These are phyloP conservation scores for Amaranthus hypochondriacus DNA, from an alignment of 148 eudicot genomes.

Conservation along the genomic window DNA sequence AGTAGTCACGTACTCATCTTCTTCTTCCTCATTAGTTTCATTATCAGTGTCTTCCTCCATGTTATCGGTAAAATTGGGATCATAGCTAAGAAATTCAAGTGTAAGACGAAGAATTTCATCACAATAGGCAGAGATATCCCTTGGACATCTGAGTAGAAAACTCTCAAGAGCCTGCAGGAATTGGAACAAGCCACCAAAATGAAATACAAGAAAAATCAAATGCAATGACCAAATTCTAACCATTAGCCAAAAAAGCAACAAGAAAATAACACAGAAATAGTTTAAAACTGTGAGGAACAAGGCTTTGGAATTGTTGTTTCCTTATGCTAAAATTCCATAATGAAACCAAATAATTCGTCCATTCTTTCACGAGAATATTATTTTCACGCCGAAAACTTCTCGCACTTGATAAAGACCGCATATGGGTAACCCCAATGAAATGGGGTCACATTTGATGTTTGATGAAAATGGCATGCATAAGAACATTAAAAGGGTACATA, in stretches of 20 bases:
- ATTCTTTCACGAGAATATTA: too few species aligned
- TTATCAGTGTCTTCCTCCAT: slow-evolving; percentile 97
- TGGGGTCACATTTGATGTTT: too few species aligned
- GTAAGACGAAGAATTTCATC: slow-evolving; percentile 74
- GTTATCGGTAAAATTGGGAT: slow-evolving; percentile 95
- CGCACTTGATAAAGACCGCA: too few species aligned
- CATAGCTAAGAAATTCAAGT: slow-evolving; percentile 88
- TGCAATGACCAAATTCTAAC: not conserved
- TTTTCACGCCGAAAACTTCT: too few species aligned
- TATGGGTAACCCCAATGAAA: too few species aligned
- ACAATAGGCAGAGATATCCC: slow-evolving; percentile 76
- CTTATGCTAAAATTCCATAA: slow-evolving; percentile 3
- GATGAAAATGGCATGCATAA: too few species aligned
- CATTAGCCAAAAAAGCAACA: not conserved
- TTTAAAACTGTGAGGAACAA: too few species aligned
- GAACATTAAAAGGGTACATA: too few species aligned
- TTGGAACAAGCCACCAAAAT: not conserved
- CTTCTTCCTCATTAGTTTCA: slow-evolving; percentile 74
- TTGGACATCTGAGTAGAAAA: slow-evolving; percentile 87
- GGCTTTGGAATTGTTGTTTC: not conserved
- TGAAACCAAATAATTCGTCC: not conserved
- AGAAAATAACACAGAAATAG: not conserved
- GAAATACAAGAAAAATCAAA: not conserved
- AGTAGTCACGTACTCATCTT: slow-evolving; percentile 70
- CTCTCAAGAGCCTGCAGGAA: slow-evolving; percentile 90